Conservation (phyloP, 768 basidiomycete species). For the Leccinellum luteum region DNA sequence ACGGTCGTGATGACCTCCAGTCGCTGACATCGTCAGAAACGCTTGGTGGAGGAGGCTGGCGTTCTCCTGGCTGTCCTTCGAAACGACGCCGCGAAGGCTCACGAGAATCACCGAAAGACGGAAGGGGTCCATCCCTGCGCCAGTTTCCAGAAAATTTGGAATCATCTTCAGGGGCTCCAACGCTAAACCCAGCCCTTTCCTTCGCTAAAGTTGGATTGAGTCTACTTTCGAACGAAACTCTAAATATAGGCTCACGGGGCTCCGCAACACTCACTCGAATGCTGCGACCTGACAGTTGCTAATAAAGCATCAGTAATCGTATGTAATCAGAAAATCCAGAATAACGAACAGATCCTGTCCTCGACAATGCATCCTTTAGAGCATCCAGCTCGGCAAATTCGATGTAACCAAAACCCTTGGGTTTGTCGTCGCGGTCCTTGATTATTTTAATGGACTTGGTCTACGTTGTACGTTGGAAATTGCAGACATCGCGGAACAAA, state of each 20-base stretch:
- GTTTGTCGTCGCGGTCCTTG: constrained; percentile 87
- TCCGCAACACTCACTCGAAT: constrained; percentile 95
- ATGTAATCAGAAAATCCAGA: neutral
- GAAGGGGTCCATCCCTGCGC: constrained; percentile 86
- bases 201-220: constrained; percentile 54
- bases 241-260: constrained; percentile 67
- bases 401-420: constrained; percentile 97
- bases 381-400: constrained; percentile 89
- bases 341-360: constrained; percentile 62
- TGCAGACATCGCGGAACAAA: neutral
- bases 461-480: constrained; percentile 35
- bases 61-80: constrained; percentile 49
- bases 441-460: constrained; percentile 90
- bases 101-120: constrained; percentile 58
- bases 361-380: constrained; percentile 78
- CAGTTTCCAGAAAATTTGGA: constrained; percentile 82
- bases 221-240: constrained; percentile 1
- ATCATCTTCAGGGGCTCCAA: constrained; percentile 56
- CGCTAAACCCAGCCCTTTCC: constrained; percentile 61
- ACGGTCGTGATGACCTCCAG: constrained; percentile 64
- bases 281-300: constrained; percentile 75
- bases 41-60: constrained; percentile 43
- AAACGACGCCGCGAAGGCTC: constrained; percentile 66
- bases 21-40: constrained; percentile 62
- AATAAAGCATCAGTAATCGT: neutral